These are phyloP conservation scores for Coniferiporia weirii DNA, from an alignment of 1,284 basidiomycete genomes.

Conservation along the genomic window DNA sequence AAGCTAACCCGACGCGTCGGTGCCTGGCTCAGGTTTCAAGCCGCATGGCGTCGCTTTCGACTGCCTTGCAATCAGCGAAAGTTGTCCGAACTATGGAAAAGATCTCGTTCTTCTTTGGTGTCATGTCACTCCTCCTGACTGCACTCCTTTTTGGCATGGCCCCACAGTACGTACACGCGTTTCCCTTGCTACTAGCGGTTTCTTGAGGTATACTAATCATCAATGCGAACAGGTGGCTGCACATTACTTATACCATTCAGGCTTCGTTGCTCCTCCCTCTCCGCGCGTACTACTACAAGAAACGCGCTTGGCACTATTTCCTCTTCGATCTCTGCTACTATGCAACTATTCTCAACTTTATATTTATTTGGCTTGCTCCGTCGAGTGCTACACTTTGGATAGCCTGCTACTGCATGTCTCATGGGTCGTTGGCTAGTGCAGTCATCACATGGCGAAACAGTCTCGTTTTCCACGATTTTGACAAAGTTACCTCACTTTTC, in stretches of 20 bases:
- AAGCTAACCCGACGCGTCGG: background rate
- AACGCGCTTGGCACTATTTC: slow-evolving; percentile 89
- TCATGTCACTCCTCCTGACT: slow-evolving; percentile 80
- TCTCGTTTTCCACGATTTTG: slow-evolving; percentile 91
- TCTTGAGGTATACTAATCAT: background rate
- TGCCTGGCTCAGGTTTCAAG: slow-evolving; percentile 54
- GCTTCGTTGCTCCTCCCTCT: slow-evolving; percentile 74
- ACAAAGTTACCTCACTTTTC: slow-evolving; percentile 90
- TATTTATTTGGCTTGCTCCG: slow-evolving; percentile 85
- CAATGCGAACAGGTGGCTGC: slow-evolving; percentile 55
- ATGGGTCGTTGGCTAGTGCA: slow-evolving; percentile 86
- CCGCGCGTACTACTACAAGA: slow-evolving; percentile 81
- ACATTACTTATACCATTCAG: slow-evolving; percentile 73
- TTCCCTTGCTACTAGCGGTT: slow-evolving; percentile 23
- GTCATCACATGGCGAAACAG: slow-evolving; percentile 97
- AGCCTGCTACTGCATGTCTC: slow-evolving; percentile 82
- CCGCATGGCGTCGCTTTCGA: slow-evolving; percentile 65
- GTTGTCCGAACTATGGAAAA: slow-evolving; percentile 90
- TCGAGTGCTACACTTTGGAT: slow-evolving; percentile 70
- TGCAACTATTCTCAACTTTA: slow-evolving; percentile 81
- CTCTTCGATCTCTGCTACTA: slow-evolving; percentile 92
- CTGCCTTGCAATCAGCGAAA: slow-evolving; percentile 86
- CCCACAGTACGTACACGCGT: slow-evolving; percentile 64
- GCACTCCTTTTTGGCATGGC: slow-evolving; percentile 79
- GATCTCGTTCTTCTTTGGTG: slow-evolving; percentile 86